Evolutionary conservation across 208 protist species (phyloP).

Genomic region (Angomonas ambiguus): DNA sequence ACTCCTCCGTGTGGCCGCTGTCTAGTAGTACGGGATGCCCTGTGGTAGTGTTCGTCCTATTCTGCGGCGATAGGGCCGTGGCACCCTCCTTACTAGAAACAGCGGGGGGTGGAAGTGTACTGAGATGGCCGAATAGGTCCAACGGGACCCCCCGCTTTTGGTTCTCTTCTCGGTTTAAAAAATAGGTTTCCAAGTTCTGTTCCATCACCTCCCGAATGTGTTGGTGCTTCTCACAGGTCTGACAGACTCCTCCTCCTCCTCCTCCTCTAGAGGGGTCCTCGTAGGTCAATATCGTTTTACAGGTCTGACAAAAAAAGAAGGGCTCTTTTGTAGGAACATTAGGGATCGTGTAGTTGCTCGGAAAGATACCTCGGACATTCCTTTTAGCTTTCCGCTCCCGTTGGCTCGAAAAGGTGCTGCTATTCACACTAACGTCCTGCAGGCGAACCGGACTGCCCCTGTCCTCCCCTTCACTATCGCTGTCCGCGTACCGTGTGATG

Average conservation of each 20-base stretch:
- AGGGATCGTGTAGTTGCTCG: conserved; percentile 79
- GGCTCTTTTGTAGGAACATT: conserved; percentile 51
- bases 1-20: too few relatives aligned
- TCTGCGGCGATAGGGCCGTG: neutral
- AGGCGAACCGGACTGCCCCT: too few relatives aligned
- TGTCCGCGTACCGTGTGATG: neutral
- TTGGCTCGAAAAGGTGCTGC: neutral
- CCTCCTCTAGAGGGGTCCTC: neutral
- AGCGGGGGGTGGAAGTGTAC: too few relatives aligned
- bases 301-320: conserved; percentile 62
- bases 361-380: conserved; percentile 56
- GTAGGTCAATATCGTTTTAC: conserved; percentile 31
- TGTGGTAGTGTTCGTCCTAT: too few relatives aligned
- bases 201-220: neutral
- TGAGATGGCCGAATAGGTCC: neutral
- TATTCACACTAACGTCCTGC: neutral
- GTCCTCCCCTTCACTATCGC: neutral
- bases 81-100: neutral
- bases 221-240: neutral
- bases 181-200: neutral
- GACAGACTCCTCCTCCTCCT: too few relatives aligned
- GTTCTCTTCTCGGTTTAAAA: neutral
- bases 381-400: neutral
- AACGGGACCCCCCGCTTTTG: neutral
- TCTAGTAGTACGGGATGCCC: too few relatives aligned